Evolutionary conservation across 441 rosid genomes (phyloP), one percentile per base, ranked within the genome.

Genomic region (Isatis lusitanica): DNA sequence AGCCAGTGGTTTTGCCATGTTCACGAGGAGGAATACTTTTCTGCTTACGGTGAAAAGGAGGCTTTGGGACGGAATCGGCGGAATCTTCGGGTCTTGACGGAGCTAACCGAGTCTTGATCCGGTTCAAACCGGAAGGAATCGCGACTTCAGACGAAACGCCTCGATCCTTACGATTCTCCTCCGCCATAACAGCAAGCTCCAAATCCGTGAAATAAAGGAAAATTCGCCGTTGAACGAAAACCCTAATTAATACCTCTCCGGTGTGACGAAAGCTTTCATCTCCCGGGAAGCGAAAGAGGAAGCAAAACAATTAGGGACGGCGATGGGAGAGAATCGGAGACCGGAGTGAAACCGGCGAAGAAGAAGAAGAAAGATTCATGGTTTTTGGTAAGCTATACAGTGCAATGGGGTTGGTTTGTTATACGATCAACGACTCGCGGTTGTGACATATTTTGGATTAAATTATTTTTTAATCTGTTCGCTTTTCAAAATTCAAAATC

Each of bases 101-200:
- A 78, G 78, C 83, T 73, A 78, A 80, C 66, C 87, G 81, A 57
- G 94, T 91, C 79, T 74, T 87, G 80, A 91, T 89, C 85, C 94
- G 91, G 78, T 91, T 89, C 85, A 91, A 74, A 52, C 94, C 94
- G 46, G 88, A 83, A 7, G 94, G 94, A 84, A 89, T 86, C 78
- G 81, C 82, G 16, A 80, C 78, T 58, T 68, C 78, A 43, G 81
- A 66, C 5, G 79, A 76, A 43, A 55, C 68, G 18, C 79, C 75
- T 35, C 51, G 68, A 74, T 73, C 74, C 65, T 59, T 78, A 1
- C 80, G 83, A 70, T 78, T 82, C 67, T 78, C 52, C 50, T 79
- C 84, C 70, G 76, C 74, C 63, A 81, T 79, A 85, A 69, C 73
- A 36, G 9, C 7, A 21, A 31, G 43, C 43, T 63, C 39, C 42